Base-by-base conservation (phyloP, 2,329 filamentous ascomycete species). In the Penicillium sumatraense region DNA sequence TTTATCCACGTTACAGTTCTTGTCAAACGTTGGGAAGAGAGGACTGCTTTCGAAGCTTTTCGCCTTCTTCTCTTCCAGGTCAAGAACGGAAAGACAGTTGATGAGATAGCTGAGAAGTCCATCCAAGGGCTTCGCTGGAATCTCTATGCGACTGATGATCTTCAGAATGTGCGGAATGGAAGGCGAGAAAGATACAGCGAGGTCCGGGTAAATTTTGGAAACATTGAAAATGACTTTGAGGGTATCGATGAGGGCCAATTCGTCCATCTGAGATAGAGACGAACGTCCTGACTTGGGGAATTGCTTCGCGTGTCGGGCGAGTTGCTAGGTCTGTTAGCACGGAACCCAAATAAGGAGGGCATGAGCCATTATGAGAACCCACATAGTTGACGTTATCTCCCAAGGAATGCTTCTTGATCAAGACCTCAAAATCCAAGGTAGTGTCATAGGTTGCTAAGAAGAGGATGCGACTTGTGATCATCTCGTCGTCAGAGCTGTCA, bases 181-280 rank as follows among this genome's bases (percentile, higher is more conserved):
- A 20, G 83, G 77, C 1, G 85, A 85, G 68, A 97, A 96, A 0
- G 80, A 75, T 0, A 78, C 71, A 4, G 78, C 75, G 23, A 88
- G 80, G 38, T 87, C 81, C 3, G 86, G 85, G 66, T 88, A 89
- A 66, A 87, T 86, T 65, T 93, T 87, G 1, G 89, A 89, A 50
- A 96, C 81, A 72, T 97, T 97, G 80, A 96, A 98, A 49, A 96
- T 77, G 36, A 98, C 81, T 68, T 96, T 97, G 47, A 95, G 78
- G 0, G 89, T 93, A 72, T 98, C 93, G 8, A 81, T 82, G 33
- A 98, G 80, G 0, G 93, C 91, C 85, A 93, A 86, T 55, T 89
- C 86, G 60, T 89, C 86, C 82, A 93, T 71, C 52, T 71, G 68
- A 3, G 71, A 63, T 29, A 73, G 63, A 20, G 72, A 65, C 47